Percentiles rank a stretch among this genome's conserved stretches.
These are phyloP conservation scores for Wickerhamiella siamensis DNA, from an alignment of 805 yeast species.

Conservation along the genomic window DNA sequence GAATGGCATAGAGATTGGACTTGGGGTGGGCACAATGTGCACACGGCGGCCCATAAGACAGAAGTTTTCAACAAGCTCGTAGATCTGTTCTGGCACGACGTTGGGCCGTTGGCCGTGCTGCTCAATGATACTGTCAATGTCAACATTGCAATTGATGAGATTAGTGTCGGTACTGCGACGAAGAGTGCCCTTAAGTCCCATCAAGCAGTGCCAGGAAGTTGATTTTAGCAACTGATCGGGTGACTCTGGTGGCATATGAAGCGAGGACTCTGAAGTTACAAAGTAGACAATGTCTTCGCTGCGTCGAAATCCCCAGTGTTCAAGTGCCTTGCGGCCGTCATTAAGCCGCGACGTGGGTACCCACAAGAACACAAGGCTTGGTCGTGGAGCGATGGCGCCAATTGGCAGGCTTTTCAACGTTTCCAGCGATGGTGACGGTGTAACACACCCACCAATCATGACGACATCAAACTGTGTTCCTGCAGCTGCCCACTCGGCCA, in stretches of 20 bases:
- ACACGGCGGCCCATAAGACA: conserved; percentile 67
- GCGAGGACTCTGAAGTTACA: conserved; percentile 51
- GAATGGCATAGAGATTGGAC: conserved; percentile 41
- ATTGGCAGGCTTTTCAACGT: conserved; percentile 53
- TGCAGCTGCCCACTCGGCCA: conserved; percentile 46
- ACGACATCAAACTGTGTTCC: conserved; percentile 70
- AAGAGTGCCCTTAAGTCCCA: conserved; percentile 93
- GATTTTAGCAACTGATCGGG: conserved; percentile 42
- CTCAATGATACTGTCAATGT: conserved; percentile 75
- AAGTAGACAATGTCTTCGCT: conserved; percentile 81
- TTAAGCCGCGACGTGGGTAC: conserved; percentile 61
- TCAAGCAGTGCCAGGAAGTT: conserved; percentile 86
- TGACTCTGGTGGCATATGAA: conserved; percentile 39
- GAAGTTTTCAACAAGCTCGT: conserved; percentile 77
- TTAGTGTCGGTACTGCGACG: conserved; percentile 72
- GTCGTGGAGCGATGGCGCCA: conserved; percentile 60
- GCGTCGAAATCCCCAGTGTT: conserved; percentile 55
- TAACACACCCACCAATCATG: conserved; percentile 72
- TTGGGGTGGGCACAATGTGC: conserved; percentile 66
- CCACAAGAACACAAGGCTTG: conserved; percentile 82
- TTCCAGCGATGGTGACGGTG: conserved; percentile 39
- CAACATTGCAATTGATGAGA: conserved; percentile 81
- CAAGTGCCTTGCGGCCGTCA: conserved; percentile 35
- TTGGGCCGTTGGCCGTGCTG: conserved; percentile 19
- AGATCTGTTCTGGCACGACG: conserved; percentile 61